Conservation (phyloP, 1,139 yeast species). For the Geotrichum australiense region DNA sequence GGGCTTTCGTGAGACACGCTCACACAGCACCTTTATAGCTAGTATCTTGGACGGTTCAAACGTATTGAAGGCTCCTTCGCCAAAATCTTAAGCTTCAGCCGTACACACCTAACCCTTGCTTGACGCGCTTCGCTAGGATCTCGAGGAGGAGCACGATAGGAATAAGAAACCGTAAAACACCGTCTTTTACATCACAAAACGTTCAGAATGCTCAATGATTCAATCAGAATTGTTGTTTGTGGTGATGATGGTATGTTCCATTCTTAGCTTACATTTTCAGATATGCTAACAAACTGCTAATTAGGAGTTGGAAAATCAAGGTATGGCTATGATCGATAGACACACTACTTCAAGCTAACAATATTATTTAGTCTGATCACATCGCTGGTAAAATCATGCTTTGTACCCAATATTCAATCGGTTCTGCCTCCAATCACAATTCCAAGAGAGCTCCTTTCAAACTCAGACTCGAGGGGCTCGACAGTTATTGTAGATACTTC, state of each 20-base stretch:
- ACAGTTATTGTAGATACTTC: slow-evolving; percentile 77
- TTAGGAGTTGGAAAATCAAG: slow-evolving; percentile 68
- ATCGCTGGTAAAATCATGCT: slow-evolving; percentile 71
- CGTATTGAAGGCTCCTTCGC: no score
- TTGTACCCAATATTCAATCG: slow-evolving; percentile 65
- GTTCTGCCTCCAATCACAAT: slow-evolving; percentile 79
- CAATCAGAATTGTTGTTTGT: slow-evolving; percentile 74
- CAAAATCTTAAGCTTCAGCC: background rate
- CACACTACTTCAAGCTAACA: background rate
- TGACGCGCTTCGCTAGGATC: no score
- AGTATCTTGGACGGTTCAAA: no score
- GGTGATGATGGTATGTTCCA: slow-evolving; percentile 72
- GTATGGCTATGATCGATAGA: slow-evolving; percentile 22
- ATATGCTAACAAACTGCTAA: slow-evolving; percentile 5
- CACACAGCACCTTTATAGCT: no score
- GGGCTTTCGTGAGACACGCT: no score
- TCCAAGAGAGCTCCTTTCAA: slow-evolving; percentile 55
- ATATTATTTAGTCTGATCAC: slow-evolving; percentile 49
- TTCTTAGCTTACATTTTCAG: background rate
- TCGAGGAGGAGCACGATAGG: background rate
- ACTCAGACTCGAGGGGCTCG: slow-evolving; percentile 51
- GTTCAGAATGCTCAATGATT: slow-evolving; percentile 24
- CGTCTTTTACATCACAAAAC: background rate
- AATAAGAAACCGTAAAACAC: background rate
- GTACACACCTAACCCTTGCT: slow-evolving; percentile 2